A percentile compares a stretch with the other conserved stretches of the same genome.
These are phyloP conservation scores for Metarhizium rileyi DNA, from an alignment of 2,329 filamentous ascomycete species.

Conservation along the genomic window DNA sequence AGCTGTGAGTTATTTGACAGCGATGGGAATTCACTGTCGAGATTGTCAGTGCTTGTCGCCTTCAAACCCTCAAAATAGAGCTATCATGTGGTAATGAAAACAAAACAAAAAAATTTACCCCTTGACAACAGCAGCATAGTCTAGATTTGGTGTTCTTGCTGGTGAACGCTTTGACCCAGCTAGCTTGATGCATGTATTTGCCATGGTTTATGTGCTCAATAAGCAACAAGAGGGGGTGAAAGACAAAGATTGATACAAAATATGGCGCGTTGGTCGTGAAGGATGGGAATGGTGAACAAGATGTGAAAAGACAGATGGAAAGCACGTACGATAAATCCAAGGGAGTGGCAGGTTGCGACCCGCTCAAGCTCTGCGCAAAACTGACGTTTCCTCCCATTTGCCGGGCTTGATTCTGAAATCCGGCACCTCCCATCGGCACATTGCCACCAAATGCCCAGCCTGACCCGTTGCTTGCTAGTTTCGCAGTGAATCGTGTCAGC, in stretches of 20 bases:
- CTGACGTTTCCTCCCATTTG: constrained; percentile 51
- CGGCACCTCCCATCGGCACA: constrained; percentile 49
- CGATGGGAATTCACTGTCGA: constrained; percentile 52
- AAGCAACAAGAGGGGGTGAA: background rate
- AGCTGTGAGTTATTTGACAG: constrained; percentile 52
- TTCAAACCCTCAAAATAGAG: background rate
- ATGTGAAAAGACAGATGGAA: constrained; percentile 5
- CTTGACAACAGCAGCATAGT: constrained; percentile 24
- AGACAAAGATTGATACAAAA: background rate
- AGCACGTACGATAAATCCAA: constrained; percentile 55
- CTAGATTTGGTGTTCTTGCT: constrained; percentile 6
- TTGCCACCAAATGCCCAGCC: constrained; percentile 55
- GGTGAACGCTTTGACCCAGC: constrained; percentile 8
- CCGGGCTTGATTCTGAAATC: constrained; percentile 42
- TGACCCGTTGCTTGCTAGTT: constrained; percentile 38
- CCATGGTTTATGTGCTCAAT: background rate
- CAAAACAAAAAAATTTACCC: constrained; percentile 12
- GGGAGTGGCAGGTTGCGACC: constrained; percentile 51
- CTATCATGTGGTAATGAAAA: background rate
- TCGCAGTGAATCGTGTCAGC: background rate
- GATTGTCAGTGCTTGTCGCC: background rate
- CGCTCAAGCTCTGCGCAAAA: constrained; percentile 56
- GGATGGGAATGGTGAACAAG: background rate
- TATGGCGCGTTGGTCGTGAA: background rate
- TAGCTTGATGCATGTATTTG: constrained; percentile 1